phyloP scores from a whole-genome alignment of 805 yeast genomes.

The Candida vaughaniae region DNA sequence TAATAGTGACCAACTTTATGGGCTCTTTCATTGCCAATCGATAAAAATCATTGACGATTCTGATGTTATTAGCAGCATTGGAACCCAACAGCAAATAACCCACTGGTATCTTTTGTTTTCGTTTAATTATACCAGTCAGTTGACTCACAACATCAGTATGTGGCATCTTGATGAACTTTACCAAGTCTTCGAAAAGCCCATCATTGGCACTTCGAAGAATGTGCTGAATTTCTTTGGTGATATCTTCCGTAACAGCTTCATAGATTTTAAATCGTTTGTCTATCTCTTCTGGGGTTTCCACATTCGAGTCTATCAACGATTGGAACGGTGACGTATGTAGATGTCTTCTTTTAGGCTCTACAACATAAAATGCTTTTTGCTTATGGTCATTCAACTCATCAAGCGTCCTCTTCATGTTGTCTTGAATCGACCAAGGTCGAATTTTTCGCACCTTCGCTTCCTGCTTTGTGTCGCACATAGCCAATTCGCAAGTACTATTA shows the following conservation, averaged over 20 bases:
- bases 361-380: constrained; percentile 36
- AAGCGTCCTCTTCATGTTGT: constrained; percentile 10
- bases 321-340: neutral
- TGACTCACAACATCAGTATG: constrained; percentile 25
- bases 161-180: constrained; percentile 3
- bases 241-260: neutral
- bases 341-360: constrained; percentile 6
- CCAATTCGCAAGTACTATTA: too few relatives aligned
- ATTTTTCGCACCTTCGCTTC: too few relatives aligned
- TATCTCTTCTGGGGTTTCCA: neutral
- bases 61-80: constrained; percentile 39
- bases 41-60: constrained; percentile 37
- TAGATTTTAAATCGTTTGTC: neutral
- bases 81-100: constrained; percentile 39
- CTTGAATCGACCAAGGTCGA: too few relatives aligned
- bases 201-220: constrained; percentile 25
- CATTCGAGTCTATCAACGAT: neutral
- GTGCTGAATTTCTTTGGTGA: neutral
- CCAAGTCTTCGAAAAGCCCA: constrained; percentile 26
- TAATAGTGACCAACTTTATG: constrained; percentile 25
- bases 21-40: constrained; percentile 8
- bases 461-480: too few relatives aligned
- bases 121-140: constrained; percentile 20
- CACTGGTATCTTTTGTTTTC: constrained; percentile 21
- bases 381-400: constrained; percentile 16